Base-by-base conservation (phyloP, 768 basidiomycete genomes). In the Mycena latifolia region DNA sequence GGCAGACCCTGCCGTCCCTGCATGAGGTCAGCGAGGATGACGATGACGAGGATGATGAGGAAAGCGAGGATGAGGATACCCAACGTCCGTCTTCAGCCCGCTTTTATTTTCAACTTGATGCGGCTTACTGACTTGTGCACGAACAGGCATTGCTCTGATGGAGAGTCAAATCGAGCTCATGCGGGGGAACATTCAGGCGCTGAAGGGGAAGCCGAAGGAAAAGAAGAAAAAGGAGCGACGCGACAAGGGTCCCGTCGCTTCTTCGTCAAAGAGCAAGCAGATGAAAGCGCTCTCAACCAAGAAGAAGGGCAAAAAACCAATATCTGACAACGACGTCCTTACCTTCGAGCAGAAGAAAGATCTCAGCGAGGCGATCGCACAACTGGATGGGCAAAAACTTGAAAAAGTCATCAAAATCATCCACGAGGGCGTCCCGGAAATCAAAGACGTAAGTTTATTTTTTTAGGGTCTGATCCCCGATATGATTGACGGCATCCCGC, bases 321-420 rank as follows among this genome's bases (percentile, higher is more conserved):
- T 89, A 47, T 79, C 86, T 12, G 92, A 94, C 70, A 92, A 94
- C 72, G 93, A 95, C 62, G 89, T 91, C 51, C 84, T 98, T 39
- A 92, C 94, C 55, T 94, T 97, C 76, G 94, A 95, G 70, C 97
- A 99, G 84, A 99, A 99, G 91, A 96, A 98, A 79, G 95, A 98
- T 75, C 82, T 99, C 61, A 97, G 96, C 74, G 96, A 98, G 78
- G 93, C 95, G 55, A 99, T 99, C 70, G 86, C 86, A 65, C 87
- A 87, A 73, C 88, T 98, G 27, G 94, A 98, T 69, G 95, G 91
- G 24, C 77, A 85, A 55, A 92, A 92, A 75, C 80, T 99, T 66
- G 92, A 95, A 78, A 89, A 89, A 74, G 97, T 98, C 58, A 96
- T 99, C 73, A 88, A 93, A 73, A 96, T 98, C 76, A 98, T 99